These are phyloP conservation scores for Dendrobium nobile DNA, from an alignment of 106 monocot species.

Conservation along the genomic window DNA sequence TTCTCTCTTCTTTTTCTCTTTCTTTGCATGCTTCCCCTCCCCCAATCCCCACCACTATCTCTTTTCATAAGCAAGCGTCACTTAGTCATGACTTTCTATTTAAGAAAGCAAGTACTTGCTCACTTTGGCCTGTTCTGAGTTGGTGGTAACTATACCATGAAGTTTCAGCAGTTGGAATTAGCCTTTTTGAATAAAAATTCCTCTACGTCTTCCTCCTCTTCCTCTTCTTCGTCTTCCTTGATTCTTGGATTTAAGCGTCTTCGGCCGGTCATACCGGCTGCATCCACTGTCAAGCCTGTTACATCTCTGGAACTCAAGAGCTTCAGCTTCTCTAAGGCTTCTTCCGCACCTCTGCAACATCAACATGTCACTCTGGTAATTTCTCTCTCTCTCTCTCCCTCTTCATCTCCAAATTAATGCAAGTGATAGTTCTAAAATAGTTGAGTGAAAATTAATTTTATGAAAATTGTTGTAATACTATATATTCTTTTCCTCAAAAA, in stretches of 20 bases:
- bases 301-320: too few species aligned
- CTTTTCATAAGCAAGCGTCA: slow-evolving; percentile 1
- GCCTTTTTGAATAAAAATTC: slow-evolving; percentile 5
- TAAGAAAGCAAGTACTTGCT: background rate
- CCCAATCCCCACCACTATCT: background rate
- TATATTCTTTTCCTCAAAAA: background rate
- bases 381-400: background rate
- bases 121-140: background rate
- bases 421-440: too few species aligned
- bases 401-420: background rate
- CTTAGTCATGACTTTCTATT: background rate
- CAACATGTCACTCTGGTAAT: too few species aligned
- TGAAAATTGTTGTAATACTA: background rate
- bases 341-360: too few species aligned
- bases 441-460: background rate
- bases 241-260: slow-evolving; percentile 8
- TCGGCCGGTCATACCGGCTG: slow-evolving; percentile 4
- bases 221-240: slow-evolving; percentile 8
- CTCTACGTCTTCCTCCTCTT: background rate
- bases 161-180: slow-evolving; percentile 15
- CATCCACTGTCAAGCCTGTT: background rate
- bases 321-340: too few species aligned
- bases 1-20: background rate
- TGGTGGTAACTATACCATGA: slow-evolving; percentile 15
- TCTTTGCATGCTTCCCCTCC: slow-evolving; percentile 11